Percentiles rank a stretch among this genome's conserved stretches.
phyloP scores from a whole-genome alignment of 2,329 filamentous ascomycete genomes.

The Sporothrix brunneoviolacea region DNA sequence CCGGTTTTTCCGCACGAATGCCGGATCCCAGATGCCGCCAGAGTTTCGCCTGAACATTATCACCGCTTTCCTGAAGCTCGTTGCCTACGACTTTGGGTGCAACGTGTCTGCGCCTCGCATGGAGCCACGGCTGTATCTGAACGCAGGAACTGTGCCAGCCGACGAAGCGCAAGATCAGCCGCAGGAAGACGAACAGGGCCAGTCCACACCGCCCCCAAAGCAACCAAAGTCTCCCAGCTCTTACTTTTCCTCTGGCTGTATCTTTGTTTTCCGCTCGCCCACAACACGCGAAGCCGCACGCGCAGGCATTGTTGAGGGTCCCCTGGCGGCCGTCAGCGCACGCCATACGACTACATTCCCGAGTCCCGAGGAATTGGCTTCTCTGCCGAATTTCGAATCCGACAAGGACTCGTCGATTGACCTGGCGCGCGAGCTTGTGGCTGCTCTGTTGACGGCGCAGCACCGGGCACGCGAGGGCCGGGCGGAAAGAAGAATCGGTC shows the following conservation, averaged over 20 bases:
- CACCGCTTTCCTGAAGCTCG: conserved; percentile 55
- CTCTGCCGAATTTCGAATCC: conserved; percentile 7
- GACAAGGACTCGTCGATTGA: conserved; percentile 52
- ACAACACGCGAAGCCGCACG: conserved; percentile 54
- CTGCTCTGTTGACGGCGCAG: conserved; percentile 56
- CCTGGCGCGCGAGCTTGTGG: conserved; percentile 53
- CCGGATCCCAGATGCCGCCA: conserved; percentile 50
- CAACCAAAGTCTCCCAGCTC: conserved; percentile 30
- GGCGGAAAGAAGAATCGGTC: conserved; percentile 49
- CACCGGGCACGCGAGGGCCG: conserved; percentile 54
- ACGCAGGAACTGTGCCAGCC: conserved; percentile 14
- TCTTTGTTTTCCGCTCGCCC: conserved; percentile 55
- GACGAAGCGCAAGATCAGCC: background rate
- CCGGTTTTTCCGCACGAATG: conserved; percentile 38
- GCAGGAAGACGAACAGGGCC: background rate
- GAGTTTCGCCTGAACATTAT: conserved; percentile 53
- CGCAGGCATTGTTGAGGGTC: conserved; percentile 54
- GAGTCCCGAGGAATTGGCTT: conserved; percentile 6
- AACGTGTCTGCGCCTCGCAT: conserved; percentile 49
- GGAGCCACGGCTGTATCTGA: conserved; percentile 54
- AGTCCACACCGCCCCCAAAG: background rate
- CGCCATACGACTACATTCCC: conserved; percentile 48
- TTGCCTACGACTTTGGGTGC: conserved; percentile 61
- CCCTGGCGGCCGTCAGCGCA: conserved; percentile 53
- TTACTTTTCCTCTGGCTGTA: conserved; percentile 52